A percentile compares a stretch with the other conserved stretches of the same genome.
phyloP scores from a whole-genome alignment of 2,329 filamentous ascomycete species.

The Monosporascus sp. region DNA sequence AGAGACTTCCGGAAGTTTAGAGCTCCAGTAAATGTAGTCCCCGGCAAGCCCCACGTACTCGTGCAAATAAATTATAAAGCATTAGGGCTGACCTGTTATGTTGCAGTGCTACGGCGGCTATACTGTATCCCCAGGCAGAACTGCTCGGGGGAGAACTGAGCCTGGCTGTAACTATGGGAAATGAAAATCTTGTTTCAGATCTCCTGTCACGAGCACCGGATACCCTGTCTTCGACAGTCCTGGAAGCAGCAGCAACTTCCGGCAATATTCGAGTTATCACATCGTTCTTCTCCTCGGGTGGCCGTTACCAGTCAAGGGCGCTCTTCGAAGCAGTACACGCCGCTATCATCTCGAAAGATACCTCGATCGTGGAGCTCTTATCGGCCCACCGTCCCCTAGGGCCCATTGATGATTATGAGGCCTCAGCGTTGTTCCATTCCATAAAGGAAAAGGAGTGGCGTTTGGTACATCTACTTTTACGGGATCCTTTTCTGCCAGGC shows the following conservation, averaged over 20 bases:
- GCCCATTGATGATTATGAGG: background rate
- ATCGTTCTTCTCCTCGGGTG: slow-evolving; percentile 2
- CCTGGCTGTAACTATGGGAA: background rate
- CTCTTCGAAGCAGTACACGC: slow-evolving; percentile 1
- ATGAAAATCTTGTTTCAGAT: background rate
- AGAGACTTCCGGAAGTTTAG: too few species aligned
- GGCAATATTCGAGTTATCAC: background rate
- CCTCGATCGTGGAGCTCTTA: slow-evolving; percentile 1
- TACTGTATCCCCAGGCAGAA: background rate
- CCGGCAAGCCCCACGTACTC: too few species aligned
- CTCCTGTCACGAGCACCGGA: background rate
- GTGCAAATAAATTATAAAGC: too few species aligned
- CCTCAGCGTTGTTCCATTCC: background rate
- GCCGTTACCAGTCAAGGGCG: slow-evolving; percentile 1
- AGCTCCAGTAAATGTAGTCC: too few species aligned
- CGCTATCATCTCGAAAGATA: background rate
- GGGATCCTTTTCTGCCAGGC: too few species aligned
- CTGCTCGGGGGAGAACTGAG: background rate
- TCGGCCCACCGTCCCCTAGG: background rate
- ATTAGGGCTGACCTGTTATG: too few species aligned
- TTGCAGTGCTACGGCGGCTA: background rate
- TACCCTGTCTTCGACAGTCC: background rate
- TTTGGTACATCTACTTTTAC: background rate
- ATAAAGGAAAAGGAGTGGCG: background rate
- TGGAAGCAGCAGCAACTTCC: slow-evolving; percentile 1